Evolutionary conservation across 176 grass and related monocot genomes (phyloP), one percentile per base, ranked within the genome.

Genomic region (Carex kokanica): DNA sequence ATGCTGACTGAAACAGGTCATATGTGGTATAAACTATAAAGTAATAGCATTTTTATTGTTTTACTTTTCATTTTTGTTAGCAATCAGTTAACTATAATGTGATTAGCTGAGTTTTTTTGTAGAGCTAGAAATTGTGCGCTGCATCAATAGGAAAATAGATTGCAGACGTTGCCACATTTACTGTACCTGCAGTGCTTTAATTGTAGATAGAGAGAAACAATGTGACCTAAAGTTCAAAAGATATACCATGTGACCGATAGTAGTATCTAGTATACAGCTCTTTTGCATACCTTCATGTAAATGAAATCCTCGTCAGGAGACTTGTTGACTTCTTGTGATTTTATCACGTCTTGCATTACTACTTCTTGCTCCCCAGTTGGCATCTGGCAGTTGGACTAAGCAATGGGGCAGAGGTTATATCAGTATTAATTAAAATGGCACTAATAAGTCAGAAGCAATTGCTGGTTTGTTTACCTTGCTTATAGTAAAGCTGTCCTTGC

Each of bases 241-340:
- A 82, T 4, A 59, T 63, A 53, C n/a, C 38, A 58, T 54, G 51
- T 20, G 32, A 40, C 16, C 43, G 1, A 85, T 20, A 73, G 18
- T 73, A 74, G 21, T 24, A 63, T 78, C 9, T 73, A 74, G 21
- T 24, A 63, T 78, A 60, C 27, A 63, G 2, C 8, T 3, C 8
- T 41, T 59, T 53, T 87, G 10, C n/a, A 74, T 88, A 98, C 95
- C 92, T 98, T 98, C 91, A 95, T 93, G 60, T 98, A 98, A 83
- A 98, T 88, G 24, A 88, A 73, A 83, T 95, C 92, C 43, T 31
- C 80, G 66, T 56, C 45, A 59, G 65, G 9, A 14, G 54, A 87
- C n/a, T 83, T 90, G 78, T 83, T 84, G 32, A 64, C 64, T 90
- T 81, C 88, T 81, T 88, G 84, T 57, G 70, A 13, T 69, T 78